A percentile compares a stretch with the other conserved stretches of the same genome.
These are phyloP conservation scores for Coprinopsis sp. DNA, from an alignment of 768 basidiomycete genomes.

Conservation along the genomic window DNA sequence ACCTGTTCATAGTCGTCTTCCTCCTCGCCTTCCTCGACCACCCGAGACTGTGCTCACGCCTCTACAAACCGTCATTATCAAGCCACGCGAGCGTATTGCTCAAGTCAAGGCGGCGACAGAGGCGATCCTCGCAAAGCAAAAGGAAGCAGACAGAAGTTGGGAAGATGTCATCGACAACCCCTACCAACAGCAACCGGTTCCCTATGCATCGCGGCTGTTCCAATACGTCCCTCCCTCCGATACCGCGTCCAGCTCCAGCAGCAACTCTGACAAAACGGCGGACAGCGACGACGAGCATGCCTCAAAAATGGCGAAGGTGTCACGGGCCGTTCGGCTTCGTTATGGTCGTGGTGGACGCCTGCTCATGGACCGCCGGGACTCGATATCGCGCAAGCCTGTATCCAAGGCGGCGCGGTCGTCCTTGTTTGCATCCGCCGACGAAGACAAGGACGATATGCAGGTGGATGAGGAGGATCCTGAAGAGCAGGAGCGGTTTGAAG, in stretches of 20 bases:
- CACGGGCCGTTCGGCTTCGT: conserved; percentile 63
- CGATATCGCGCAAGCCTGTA: conserved; percentile 20
- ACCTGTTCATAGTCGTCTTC: conserved; percentile 33
- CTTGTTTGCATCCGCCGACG: conserved; percentile 20
- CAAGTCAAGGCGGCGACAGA: conserved; percentile 61
- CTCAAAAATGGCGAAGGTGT: not conserved
- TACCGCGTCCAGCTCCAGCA: conserved; percentile 25
- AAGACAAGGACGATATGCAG: conserved; percentile 27
- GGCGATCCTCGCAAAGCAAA: conserved; percentile 53
- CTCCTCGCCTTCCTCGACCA: conserved; percentile 50
- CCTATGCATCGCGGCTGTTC: conserved; percentile 64
- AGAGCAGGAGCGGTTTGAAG: conserved; percentile 31
- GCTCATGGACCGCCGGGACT: conserved; percentile 65
- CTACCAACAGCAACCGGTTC: conserved; percentile 58
- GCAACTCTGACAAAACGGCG: conserved; percentile 21
- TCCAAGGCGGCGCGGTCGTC: conserved; percentile 22
- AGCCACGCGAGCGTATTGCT: conserved; percentile 62
- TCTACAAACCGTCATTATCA: conserved; percentile 46
- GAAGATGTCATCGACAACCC: conserved; percentile 82
- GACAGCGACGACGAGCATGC: conserved; percentile 25
- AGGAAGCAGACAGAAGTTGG: conserved; percentile 76
- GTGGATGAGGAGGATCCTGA: conserved; percentile 30
- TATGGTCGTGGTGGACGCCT: conserved; percentile 79
- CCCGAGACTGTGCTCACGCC: conserved; percentile 37
- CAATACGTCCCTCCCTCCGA: conserved; percentile 48